A percentile compares a stretch with the other conserved stretches of the same genome.
These are phyloP conservation scores for Brassica carinata DNA, from an alignment of 345 rosid species.

Conservation along the genomic window DNA sequence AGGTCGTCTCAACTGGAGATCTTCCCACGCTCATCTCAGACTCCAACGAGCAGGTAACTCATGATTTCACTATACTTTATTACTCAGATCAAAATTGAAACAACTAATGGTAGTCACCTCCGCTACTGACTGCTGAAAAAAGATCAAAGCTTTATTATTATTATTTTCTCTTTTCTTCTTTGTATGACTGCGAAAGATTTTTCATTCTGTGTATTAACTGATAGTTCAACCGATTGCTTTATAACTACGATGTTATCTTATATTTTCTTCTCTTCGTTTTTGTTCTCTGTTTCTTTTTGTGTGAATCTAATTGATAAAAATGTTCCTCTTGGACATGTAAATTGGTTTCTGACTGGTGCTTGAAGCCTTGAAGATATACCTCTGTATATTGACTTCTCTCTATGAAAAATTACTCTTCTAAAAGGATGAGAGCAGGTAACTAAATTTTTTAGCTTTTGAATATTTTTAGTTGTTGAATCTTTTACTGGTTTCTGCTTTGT, in stretches of 20 bases:
- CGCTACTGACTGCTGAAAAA: conserved; percentile 12
- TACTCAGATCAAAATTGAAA: too few species aligned
- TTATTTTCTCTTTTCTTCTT: conserved; percentile 46
- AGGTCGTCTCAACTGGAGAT: too few species aligned
- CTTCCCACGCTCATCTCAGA: too few species aligned
- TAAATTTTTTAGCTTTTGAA: neutral
- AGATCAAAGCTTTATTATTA: conserved; percentile 43
- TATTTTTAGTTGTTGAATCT: neutral
- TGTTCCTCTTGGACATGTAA: conserved; percentile 3
- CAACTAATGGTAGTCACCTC: neutral
- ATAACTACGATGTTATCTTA: conserved; percentile 18
- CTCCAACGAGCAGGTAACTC: too few species aligned
- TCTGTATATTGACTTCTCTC: conserved; percentile 23
- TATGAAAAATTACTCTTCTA: conserved; percentile 31
- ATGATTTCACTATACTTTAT: too few species aligned
- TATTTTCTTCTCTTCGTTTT: conserved; percentile 23
- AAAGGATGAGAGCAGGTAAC: conserved; percentile 68
- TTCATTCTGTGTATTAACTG: conserved; percentile 29
- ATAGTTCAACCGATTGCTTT: neutral
- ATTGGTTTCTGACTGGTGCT: neutral
- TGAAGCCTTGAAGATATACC: conserved; percentile 33
- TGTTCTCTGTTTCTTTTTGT: conserved; percentile 9
- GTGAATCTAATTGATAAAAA: neutral
- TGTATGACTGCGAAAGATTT: conserved; percentile 44
- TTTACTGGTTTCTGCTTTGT: conserved; percentile 7